Conservation (phyloP, 2,329 filamentous ascomycete genomes). For the Clonostachys sp. region DNA sequence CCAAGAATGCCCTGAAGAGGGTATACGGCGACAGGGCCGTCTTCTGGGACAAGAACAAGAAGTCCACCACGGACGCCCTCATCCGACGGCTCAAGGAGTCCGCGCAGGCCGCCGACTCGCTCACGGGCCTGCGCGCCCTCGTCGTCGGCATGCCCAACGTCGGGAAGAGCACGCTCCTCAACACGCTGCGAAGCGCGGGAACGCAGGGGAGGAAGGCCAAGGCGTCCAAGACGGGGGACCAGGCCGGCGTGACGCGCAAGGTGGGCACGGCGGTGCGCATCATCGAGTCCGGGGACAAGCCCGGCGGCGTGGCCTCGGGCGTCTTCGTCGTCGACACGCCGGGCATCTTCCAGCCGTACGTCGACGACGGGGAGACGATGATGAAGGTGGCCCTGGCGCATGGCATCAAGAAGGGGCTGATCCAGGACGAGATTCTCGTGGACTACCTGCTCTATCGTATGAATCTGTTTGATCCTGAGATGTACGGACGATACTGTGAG, state of each 20-base stretch:
- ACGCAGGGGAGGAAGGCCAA: slow-evolving; percentile 46
- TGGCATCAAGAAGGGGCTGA: slow-evolving; percentile 83
- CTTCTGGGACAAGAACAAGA: slow-evolving; percentile 37
- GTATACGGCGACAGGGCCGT: slow-evolving; percentile 26
- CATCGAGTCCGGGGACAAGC: slow-evolving; percentile 31
- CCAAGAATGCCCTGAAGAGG: slow-evolving; percentile 18
- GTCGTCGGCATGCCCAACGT: slow-evolving; percentile 98
- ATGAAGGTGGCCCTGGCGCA: slow-evolving; percentile 90
- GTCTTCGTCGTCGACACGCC: slow-evolving; percentile 90
- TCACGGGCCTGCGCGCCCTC: slow-evolving; percentile 82
- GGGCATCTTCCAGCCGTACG: slow-evolving; percentile 91
- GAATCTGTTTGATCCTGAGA: slow-evolving; percentile 59
- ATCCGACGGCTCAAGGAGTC: slow-evolving; percentile 27
- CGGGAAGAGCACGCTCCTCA: slow-evolving; percentile 92
- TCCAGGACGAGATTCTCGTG: slow-evolving; percentile 71
- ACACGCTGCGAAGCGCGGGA: slow-evolving; percentile 70
- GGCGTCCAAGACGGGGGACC: slow-evolving; percentile 75
- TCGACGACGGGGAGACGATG: slow-evolving; percentile 82
- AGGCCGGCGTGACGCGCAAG: slow-evolving; percentile 87
- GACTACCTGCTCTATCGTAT: slow-evolving; percentile 88
- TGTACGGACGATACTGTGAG: slow-evolving; percentile 57
- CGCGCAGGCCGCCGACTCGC: slow-evolving; percentile 34
- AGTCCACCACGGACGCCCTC: slow-evolving; percentile 26
- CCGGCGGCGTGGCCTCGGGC: slow-evolving; percentile 43
- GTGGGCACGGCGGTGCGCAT: slow-evolving; percentile 82